Evolutionary conservation across 2,329 filamentous ascomycete genomes (phyloP), one percentile per base, ranked within the genome.

Genomic region (Phialemoniopsis sp.): DNA sequence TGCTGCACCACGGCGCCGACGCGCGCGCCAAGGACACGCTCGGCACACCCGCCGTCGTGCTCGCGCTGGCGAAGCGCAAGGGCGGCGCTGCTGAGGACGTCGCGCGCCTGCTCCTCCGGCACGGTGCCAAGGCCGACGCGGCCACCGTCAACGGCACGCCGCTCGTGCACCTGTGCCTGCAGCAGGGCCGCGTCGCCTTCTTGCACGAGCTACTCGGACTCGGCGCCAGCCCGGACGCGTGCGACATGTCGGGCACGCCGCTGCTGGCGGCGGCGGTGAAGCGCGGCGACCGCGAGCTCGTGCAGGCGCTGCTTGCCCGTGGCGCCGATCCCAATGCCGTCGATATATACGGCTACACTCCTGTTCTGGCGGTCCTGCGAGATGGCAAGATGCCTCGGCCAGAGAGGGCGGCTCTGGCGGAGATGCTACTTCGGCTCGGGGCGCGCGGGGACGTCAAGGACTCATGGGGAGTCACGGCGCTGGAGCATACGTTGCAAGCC

Each of bases 1-100:
- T 63, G 36, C 47, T 62, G 10, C 46, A 54, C 10, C 49, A 47
- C 19, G 67, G 67, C 7, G 68, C 68, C 12, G 51, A 63, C 50
- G 46, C 60, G 21, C 59, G 63, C 49, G 45, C 36, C 5, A 33
- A 29, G 17, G 34, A 36, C 29, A 12, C 37, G 26, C 37, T 37
- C 29, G 39, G 39, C 5, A 29, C 30, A 13, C 14, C 39, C 9
- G 19, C 29, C 13, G 19, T 41, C 19, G 18, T 31, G 8, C 49
- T 46, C 13, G 48, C 49, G 3, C 41, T 66, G 13, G 38, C 48
- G 9, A 26, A 26, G 21, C 21, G 21, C 21, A 35, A 53, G 3
- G 46, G 10, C 21, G 6, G 21, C 10, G 6, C 21, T 6, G 21
- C 6, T 26, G 41, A 43, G 13, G 41, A 43, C 9, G 38, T 43